Percentiles rank a stretch among this genome's conserved stretches.
These are phyloP conservation scores for Dipodascus albidus DNA, from an alignment of 805 yeast genomes.

Conservation along the genomic window DNA sequence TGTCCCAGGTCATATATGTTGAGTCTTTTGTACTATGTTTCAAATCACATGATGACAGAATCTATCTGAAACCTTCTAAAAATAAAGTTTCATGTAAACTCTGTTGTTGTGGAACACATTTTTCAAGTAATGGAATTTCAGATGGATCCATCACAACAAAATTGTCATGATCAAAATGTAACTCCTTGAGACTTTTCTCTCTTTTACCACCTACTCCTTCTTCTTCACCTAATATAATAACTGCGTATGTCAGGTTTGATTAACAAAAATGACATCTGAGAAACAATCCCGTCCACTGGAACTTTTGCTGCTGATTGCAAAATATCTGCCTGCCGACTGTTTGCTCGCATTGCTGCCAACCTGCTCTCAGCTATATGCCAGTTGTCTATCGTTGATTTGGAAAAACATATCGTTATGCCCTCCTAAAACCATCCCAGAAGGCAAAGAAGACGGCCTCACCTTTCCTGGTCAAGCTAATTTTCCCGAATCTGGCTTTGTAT, in stretches of 20 bases:
- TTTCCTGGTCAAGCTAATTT: background rate
- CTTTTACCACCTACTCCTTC: no score
- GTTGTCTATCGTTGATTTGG: background rate
- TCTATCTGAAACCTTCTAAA: background rate
- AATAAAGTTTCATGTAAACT: no score
- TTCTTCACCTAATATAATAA: no score
- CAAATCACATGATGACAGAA: background rate
- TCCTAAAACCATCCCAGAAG: background rate
- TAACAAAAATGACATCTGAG: background rate
- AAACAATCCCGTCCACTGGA: background rate
- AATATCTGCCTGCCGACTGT: background rate
- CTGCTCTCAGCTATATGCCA: background rate
- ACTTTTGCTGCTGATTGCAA: background rate
- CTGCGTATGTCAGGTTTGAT: background rate
- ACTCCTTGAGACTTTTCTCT: background rate
- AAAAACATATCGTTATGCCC: background rate
- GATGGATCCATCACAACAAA: background rate
- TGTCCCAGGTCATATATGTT: background rate
- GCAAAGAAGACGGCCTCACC: background rate
- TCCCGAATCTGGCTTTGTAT: background rate
- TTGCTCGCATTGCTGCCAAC: background rate
- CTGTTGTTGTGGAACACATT: background rate
- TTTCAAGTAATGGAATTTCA: background rate
- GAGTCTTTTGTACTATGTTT: no score
- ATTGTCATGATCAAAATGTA: background rate